Base-by-base conservation (phyloP, 2,329 filamentous ascomycete genomes). In the Trichoderma cornu-damae region DNA sequence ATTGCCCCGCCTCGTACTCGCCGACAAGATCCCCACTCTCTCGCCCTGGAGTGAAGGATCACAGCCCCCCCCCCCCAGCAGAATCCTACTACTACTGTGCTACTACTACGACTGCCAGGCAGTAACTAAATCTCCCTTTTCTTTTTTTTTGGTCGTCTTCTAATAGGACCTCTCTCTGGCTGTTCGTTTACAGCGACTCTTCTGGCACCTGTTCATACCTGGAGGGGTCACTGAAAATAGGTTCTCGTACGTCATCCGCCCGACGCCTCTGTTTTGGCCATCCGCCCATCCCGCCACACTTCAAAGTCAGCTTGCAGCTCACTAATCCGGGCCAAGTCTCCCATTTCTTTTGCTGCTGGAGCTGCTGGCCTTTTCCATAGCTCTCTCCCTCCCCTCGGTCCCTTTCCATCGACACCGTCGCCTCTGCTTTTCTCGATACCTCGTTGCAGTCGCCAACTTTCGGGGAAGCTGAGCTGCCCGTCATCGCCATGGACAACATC, bases 401-500 rank as follows among this genome's bases (percentile, higher is more conserved):
- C 12, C 32, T 30, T 35, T 35, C 34, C 32, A 9, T 43, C 24
- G 43, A 40, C 34, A 24, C 40, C 46, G 28, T 14, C 35, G 14
- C 32, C 16, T 22, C 53, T n/a, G 5, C 22, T 30, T 24, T 12
- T 14, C 26, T 4, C 20, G 38, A 35, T 34, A 24, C 24, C n/a
- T 35, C 40, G 48, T 20, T 43, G 22, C 52, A 16, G 3, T 16
- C n/a, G 14, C 28, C 40, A 47, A 22, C 46, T n/a, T n/a, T 38
- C 32, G 28, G 8, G 16, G 50, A 54, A 44, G 32, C 32, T 26
- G 18, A 44, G 32, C 32, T 26, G 18, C 34, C 28, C 28, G 16
- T 48, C 53, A 48, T 51, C 53, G 46, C n/a, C 48, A 81, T 81
- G 80, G 79, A 83, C 61, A 77, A 77, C 48, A 79, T 83, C 65